These are phyloP conservation scores for Rhizomucor pusillus DNA, from an alignment of 371 early-diverging fungal species.

Conservation along the genomic window DNA sequence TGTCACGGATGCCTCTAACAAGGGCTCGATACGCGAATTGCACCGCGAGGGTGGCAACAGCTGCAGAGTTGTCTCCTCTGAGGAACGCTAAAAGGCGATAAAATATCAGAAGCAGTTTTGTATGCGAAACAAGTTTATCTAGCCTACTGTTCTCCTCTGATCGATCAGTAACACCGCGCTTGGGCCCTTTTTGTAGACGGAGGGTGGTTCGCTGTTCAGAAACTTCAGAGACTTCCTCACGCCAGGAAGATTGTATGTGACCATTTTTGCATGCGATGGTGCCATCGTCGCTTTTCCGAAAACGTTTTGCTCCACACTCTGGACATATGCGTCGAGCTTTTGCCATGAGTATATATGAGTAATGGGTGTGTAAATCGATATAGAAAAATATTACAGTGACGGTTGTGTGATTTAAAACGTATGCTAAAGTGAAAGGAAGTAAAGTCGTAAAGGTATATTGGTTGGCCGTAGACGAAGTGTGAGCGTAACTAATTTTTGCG, in stretches of 20 bases:
- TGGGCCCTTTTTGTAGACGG: background rate
- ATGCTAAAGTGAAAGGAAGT: background rate
- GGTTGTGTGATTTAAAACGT: too few species aligned
- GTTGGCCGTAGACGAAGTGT: too few species aligned
- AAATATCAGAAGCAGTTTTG: background rate
- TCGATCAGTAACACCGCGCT: too few species aligned
- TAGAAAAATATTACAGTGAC: too few species aligned
- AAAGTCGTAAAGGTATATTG: background rate
- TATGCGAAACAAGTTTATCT: too few species aligned
- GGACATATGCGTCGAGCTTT: constrained; percentile 1
- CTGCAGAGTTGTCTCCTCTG: background rate
- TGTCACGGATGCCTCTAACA: background rate
- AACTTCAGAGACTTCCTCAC: background rate
- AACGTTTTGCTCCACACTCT: constrained; percentile 10
- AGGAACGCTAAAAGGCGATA: background rate
- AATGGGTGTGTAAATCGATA: background rate
- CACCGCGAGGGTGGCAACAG: background rate
- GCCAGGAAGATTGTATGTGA: constrained; percentile 6
- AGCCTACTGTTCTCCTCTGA: too few species aligned
- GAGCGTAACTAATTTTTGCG: constrained; percentile 24
- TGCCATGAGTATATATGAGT: background rate
- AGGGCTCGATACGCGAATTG: background rate
- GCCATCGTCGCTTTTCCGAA: constrained; percentile 3
- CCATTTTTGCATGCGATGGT: constrained; percentile 12
- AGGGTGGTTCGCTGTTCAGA: background rate